These are phyloP conservation scores for Eimeria brunetti DNA, from an alignment of 169 alveolate genomes.

Conservation along the genomic window DNA sequence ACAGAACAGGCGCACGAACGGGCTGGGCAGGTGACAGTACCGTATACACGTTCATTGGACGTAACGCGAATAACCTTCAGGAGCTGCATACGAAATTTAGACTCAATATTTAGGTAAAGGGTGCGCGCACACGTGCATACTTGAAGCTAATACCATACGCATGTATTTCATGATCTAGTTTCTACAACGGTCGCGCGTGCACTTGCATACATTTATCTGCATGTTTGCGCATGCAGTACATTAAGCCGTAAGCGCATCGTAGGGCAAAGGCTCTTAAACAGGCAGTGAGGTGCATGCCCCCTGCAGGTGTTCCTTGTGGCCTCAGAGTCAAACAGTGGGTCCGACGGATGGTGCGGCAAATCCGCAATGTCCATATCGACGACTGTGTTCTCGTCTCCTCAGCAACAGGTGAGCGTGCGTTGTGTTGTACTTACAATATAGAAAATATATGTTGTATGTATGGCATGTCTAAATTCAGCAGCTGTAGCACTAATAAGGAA, in stretches of 20 bases:
- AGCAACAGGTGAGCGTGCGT: slow-evolving; percentile 59
- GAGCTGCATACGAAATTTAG: neutral
- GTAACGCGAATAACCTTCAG: neutral
- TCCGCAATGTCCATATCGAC: slow-evolving; percentile 88
- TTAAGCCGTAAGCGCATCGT: neutral
- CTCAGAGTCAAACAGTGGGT: slow-evolving; percentile 87
- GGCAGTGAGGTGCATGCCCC: neutral
- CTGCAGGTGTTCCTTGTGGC: neutral
- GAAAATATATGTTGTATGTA: too few relatives aligned
- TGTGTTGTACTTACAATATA: too few relatives aligned
- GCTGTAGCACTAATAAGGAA: too few relatives aligned
- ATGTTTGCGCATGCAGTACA: neutral
- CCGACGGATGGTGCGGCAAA: slow-evolving; percentile 90
- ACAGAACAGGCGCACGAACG: neutral
- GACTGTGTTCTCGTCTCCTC: slow-evolving; percentile 84
- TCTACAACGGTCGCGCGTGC: neutral
- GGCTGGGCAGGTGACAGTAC: neutral
- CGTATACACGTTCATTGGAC: neutral
- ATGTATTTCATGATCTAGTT: neutral
- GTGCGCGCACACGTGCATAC: neutral
- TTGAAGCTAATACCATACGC: neutral
- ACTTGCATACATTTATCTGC: neutral
- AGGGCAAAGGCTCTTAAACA: neutral
- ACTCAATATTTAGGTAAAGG: neutral
- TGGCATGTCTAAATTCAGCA: too few relatives aligned